A percentile compares a stretch with the other conserved stretches of the same genome.
These are phyloP conservation scores for Globisporangium apiculatum DNA, from an alignment of 352 stramenopile species.

Conservation along the genomic window DNA sequence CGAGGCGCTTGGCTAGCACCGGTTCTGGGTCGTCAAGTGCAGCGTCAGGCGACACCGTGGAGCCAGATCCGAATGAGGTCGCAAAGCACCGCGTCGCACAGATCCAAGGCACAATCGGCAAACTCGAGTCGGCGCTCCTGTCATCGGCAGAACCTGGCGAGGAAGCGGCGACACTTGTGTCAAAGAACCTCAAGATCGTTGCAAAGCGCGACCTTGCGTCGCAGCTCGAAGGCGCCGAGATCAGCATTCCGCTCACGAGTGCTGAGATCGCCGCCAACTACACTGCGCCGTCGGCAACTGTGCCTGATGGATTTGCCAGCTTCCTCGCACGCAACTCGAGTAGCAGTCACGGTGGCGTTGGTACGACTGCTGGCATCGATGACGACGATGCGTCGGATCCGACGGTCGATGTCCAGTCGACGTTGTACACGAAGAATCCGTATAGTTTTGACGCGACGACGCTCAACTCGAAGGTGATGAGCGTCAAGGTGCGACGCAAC, in stretches of 20 bases:
- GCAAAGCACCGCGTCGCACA: constrained; percentile 26
- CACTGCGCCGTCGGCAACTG: constrained; percentile 34
- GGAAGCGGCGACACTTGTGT: constrained; percentile 40
- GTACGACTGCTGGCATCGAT: not conserved
- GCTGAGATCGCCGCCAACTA: constrained; percentile 48
- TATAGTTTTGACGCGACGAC: constrained; percentile 42
- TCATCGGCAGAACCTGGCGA: constrained; percentile 39
- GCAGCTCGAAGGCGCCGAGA: constrained; percentile 26
- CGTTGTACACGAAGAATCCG: constrained; percentile 55
- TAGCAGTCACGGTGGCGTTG: not conserved
- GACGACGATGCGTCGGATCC: constrained; percentile 17
- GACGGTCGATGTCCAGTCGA: constrained; percentile 53
- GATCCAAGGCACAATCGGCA: constrained; percentile 42
- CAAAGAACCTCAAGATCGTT: constrained; percentile 57
- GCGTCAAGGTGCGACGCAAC: constrained; percentile 36
- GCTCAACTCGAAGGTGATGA: constrained; percentile 57
- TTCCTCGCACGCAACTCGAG: constrained; percentile 21
- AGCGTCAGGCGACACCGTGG: not conserved
- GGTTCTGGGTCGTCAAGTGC: not conserved
- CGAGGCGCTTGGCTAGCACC: not conserved
- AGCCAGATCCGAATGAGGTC: constrained; percentile 17
- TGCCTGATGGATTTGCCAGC: constrained; percentile 38
- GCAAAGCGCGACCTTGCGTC: constrained; percentile 34
- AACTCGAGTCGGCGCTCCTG: constrained; percentile 39
- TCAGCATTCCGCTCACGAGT: constrained; percentile 31